phyloP scores from a whole-genome alignment of 306 rosid species.

The Medicago ruthenica region DNA sequence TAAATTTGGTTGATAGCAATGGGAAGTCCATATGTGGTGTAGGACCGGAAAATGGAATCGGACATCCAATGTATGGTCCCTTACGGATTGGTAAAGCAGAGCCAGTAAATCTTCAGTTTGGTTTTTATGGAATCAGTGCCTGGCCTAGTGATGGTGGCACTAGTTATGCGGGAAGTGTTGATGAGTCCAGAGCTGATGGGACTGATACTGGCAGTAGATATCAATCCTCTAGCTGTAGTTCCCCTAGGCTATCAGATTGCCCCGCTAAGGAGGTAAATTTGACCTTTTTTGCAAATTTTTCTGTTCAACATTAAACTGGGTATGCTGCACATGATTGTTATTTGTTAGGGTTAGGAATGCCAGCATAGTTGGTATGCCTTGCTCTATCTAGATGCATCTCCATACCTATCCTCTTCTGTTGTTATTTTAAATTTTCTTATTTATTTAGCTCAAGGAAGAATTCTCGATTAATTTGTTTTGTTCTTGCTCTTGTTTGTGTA shows the following conservation, averaged over 20 bases:
- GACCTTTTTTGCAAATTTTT: not conserved
- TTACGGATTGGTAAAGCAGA: conserved; percentile 72
- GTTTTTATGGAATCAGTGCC: conserved; percentile 92
- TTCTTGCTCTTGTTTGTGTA: conserved; percentile 21
- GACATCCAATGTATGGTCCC: conserved; percentile 66
- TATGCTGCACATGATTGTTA: no score
- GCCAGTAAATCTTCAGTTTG: conserved; percentile 95
- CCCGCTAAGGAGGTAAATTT: conserved; percentile 81
- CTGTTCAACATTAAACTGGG: not conserved
- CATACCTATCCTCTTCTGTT: not conserved
- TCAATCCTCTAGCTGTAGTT: conserved; percentile 88
- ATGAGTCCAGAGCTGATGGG: conserved; percentile 84
- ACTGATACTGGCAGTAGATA: conserved; percentile 82
- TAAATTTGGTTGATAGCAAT: conserved; percentile 66
- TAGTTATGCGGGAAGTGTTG: conserved; percentile 88
- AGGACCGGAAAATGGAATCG: conserved; percentile 54
- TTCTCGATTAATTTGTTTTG: conserved; percentile 39
- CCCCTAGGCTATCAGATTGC: conserved; percentile 79
- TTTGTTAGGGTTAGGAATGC: no score
- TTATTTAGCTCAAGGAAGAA: conserved; percentile 76
- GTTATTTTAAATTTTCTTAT: not conserved
- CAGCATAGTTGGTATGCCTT: no score
- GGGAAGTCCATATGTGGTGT: conserved; percentile 72
- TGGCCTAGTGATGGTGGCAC: conserved; percentile 95
- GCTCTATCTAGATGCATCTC: no score